These are phyloP conservation scores for Xylariomycetidae sp. DNA, from an alignment of 2,329 filamentous ascomycete genomes.

Conservation along the genomic window DNA sequence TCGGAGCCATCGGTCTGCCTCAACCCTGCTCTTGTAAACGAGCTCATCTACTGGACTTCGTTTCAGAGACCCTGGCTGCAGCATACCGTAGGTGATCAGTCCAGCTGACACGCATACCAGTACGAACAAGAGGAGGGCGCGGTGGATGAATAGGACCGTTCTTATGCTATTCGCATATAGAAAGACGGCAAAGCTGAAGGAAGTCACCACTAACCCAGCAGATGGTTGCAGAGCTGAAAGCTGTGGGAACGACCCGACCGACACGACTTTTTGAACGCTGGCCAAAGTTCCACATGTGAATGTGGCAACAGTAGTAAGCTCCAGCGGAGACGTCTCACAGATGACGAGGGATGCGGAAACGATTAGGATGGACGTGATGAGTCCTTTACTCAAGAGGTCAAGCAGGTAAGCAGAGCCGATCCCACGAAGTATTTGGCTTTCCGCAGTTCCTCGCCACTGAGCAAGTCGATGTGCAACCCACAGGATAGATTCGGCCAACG, in stretches of 20 bases:
- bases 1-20: slow-evolving; percentile 43
- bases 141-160: slow-evolving; percentile 36
- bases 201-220: slow-evolving; percentile 33
- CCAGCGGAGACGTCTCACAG: slow-evolving; percentile 39
- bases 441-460: slow-evolving; percentile 16
- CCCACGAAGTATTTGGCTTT: slow-evolving; percentile 22
- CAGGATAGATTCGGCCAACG: slow-evolving; percentile 31
- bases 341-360: slow-evolving; percentile 40
- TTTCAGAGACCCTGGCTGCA: slow-evolving; percentile 24
- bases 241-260: slow-evolving; percentile 41
- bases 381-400: slow-evolving; percentile 42
- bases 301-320: slow-evolving; percentile 36
- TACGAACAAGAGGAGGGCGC: slow-evolving; percentile 33
- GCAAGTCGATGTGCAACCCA: slow-evolving; percentile 30
- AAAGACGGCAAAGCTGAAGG: slow-evolving; percentile 36
- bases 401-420: slow-evolving; percentile 42
- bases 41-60: slow-evolving; percentile 43
- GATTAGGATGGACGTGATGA: slow-evolving; percentile 37
- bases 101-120: slow-evolving; percentile 32
- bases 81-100: slow-evolving; percentile 30
- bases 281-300: slow-evolving; percentile 35
- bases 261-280: slow-evolving; percentile 29
- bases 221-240: slow-evolving; percentile 30
- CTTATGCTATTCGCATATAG: slow-evolving; percentile 37
- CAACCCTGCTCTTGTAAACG: slow-evolving; percentile 42